Conservation (phyloP, 495 filamentous ascomycete species). For the Stereocaulon alpinum region DNA sequence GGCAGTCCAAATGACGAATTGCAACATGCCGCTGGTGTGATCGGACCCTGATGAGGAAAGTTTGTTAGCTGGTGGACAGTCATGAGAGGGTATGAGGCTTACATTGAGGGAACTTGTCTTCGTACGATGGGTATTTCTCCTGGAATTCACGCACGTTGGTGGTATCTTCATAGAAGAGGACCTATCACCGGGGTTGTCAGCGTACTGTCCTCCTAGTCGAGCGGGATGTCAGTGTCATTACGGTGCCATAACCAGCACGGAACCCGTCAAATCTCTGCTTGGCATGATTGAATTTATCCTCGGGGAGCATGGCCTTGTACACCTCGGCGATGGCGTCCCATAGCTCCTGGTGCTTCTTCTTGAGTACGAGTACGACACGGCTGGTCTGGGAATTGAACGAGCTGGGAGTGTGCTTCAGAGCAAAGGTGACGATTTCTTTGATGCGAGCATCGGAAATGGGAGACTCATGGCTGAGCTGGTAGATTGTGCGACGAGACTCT, state of each 20-base stretch:
- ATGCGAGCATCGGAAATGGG: constrained; percentile 40
- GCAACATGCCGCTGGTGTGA: constrained; percentile 46
- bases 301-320: constrained; percentile 31
- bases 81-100: not conserved
- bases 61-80: not conserved
- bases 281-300: constrained; percentile 38
- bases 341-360: constrained; percentile 39
- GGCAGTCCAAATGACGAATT: constrained; percentile 45
- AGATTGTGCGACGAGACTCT: constrained; percentile 39
- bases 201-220: not conserved
- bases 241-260: constrained; percentile 40
- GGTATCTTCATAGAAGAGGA: constrained; percentile 46
- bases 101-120: constrained; percentile 36
- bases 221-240: constrained; percentile 18
- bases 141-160: constrained; percentile 32
- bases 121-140: constrained; percentile 37
- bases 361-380: constrained; percentile 37
- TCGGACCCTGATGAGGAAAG: constrained; percentile 29
- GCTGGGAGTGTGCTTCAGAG: constrained; percentile 39
- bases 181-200: constrained; percentile 18
- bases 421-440: constrained; percentile 38
- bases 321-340: constrained; percentile 39
- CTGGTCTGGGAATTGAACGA: constrained; percentile 49
- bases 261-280: constrained; percentile 36
- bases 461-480: constrained; percentile 36